Conservation (phyloP, 768 basidiomycete genomes). For the Holtermanniella nyarrowii region DNA sequence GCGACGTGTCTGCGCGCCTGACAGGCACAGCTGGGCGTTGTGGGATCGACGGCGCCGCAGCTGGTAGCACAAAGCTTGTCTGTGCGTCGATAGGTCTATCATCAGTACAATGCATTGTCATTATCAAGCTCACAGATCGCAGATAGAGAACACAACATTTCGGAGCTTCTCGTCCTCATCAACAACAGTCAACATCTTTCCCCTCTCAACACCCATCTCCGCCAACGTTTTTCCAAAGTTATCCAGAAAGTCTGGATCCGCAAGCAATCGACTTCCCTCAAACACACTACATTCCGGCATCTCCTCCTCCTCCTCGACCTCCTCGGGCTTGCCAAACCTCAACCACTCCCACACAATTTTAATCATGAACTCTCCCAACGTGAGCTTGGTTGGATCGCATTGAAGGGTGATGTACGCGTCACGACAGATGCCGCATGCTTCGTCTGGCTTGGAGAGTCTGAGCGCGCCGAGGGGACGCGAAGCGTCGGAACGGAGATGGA, state of each 20-base stretch:
- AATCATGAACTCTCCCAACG: conserved; percentile 61
- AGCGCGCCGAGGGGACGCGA: conserved; percentile 65
- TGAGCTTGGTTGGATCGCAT: conserved; percentile 62
- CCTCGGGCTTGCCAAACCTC: conserved; percentile 10
- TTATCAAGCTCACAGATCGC: conserved; percentile 44
- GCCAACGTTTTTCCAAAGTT: conserved; percentile 70
- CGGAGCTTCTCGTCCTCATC: conserved; percentile 74
- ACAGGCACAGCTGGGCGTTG: conserved; percentile 1
- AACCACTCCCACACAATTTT: conserved; percentile 51
- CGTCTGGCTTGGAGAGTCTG: conserved; percentile 58
- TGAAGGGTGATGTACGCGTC: conserved; percentile 66
- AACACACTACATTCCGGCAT: conserved; percentile 56
- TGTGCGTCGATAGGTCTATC: conserved; percentile 5
- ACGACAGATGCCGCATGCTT: conserved; percentile 70
- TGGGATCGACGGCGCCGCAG: not conserved
- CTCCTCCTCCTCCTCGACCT: conserved; percentile 41
- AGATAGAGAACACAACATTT: conserved; percentile 62
- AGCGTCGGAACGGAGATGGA: conserved; percentile 69
- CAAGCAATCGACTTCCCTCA: conserved; percentile 73
- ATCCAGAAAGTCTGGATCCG: conserved; percentile 90
- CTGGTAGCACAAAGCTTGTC: conserved; percentile 9
- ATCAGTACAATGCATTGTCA: not conserved
- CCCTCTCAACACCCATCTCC: conserved; percentile 65
- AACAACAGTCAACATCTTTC: conserved; percentile 77
- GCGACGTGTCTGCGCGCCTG: conserved; percentile 1